A percentile compares a stretch with the other conserved stretches of the same genome.
These are phyloP conservation scores for Kregervanrija fluxuum DNA, from an alignment of 805 yeast species.

Conservation along the genomic window DNA sequence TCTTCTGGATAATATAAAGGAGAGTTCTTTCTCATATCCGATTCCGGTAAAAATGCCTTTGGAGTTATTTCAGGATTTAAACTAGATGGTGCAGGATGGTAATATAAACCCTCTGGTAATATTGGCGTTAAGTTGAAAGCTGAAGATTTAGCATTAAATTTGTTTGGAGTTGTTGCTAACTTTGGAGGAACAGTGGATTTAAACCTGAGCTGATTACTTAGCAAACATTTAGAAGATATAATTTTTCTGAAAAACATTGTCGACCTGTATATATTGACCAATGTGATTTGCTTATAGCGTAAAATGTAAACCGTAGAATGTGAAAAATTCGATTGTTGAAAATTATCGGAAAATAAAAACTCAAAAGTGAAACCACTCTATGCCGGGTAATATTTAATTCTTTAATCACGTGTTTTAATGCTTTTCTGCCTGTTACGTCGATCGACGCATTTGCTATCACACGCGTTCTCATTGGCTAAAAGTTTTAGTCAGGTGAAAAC, in stretches of 20 bases:
- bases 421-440: too few relatives aligned
- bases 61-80: conserved; percentile 28
- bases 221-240: neutral
- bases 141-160: conserved; percentile 29
- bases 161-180: conserved; percentile 29
- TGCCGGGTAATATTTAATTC: too few relatives aligned
- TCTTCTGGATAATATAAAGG: conserved; percentile 23
- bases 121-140: conserved; percentile 30
- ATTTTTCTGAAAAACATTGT: neutral
- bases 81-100: conserved; percentile 31
- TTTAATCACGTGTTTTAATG: too few relatives aligned
- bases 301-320: too few relatives aligned
- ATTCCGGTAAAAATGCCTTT: conserved; percentile 26
- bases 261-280: neutral
- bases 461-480: too few relatives aligned
- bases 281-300: too few relatives aligned
- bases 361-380: too few relatives aligned
- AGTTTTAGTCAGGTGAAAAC: too few relatives aligned
- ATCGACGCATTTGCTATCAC: too few relatives aligned
- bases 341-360: too few relatives aligned
- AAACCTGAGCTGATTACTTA: neutral
- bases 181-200: conserved; percentile 14
- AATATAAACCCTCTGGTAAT: conserved; percentile 28
- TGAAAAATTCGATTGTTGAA: too few relatives aligned
- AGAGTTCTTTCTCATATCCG: conserved; percentile 24